Base-by-base conservation (phyloP, 306 rosid species). In the Gynostemma pentaphyllum region DNA sequence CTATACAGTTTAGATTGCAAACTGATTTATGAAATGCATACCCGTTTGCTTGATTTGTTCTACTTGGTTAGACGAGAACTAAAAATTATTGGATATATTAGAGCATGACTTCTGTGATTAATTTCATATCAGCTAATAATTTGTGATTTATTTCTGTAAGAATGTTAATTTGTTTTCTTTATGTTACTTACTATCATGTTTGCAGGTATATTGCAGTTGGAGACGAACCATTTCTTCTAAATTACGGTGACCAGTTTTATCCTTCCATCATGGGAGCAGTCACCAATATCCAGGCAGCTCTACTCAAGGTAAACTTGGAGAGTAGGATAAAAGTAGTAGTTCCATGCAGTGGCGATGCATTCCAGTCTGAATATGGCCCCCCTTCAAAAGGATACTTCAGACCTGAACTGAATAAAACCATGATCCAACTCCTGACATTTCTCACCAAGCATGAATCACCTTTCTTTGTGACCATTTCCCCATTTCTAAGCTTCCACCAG, bases 161-260 rank as follows among this genome's bases (percentile, higher is more conserved):
- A 63, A 23, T 50, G 65, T 13, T 48, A 39, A 24, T 59, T 64
- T 46, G 19, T 64, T 78, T 37, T 62, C 49, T 50, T 21, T 59
- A 19, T 62, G 49, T 16, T 44, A 51, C 75, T 80, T 60, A 77
- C 72, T 18, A 29, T 48, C 15, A 42, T 37, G 50, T 62, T 16
- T 76, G 67, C 86, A 91, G 98, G 76, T 83, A 88, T 62, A 81
- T 91, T 75, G 92, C 98, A 45, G 88, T 91, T 37, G 98, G 98
- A 64, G 92, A 88, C 40, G 95, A 91, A 45, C 88, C 96, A 11
- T 88, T 84, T 80, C 98, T 83, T 42, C 85, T 66, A 80, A 74
- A 75, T 53, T 88, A 83, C 39, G 90, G 85, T 7, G 81, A 82
- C 64, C 95, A 79, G 71, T 91, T 83, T 64, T 81, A 73, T 64